Percentiles rank a stretch among this genome's conserved stretches.
Conservation (phyloP, 306 rosid species). For the Nissolia schottii region DNA sequence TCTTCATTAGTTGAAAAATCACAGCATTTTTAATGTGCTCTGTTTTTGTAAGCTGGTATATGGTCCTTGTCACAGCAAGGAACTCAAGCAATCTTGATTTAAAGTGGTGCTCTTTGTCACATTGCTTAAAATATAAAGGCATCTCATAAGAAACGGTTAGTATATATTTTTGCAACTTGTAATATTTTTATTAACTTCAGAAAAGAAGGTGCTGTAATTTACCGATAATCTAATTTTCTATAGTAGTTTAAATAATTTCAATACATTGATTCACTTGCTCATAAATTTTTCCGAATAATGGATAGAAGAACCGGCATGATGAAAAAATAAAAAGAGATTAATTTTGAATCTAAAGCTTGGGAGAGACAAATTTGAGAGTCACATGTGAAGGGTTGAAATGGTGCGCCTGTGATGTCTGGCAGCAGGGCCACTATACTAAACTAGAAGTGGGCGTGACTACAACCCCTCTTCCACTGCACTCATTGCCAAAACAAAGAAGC, state of each 20-base stretch:
- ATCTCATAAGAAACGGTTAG: too few relatives aligned
- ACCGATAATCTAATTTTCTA: too few relatives aligned
- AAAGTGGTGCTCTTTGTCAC: too few relatives aligned
- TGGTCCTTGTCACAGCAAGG: background rate
- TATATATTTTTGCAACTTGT: too few relatives aligned
- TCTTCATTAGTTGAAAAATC: background rate
- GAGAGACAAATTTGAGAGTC: background rate
- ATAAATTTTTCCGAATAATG: background rate
- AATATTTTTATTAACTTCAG: too few relatives aligned
- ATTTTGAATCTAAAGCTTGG: background rate
- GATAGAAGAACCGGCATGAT: background rate
- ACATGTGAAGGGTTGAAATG: slow-evolving; percentile 2
- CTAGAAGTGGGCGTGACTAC: background rate
- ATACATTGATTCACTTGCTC: background rate
- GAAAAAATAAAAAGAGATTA: background rate
- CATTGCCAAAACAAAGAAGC: background rate
- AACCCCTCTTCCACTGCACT: background rate
- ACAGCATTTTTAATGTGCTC: background rate
- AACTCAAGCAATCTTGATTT: background rate
- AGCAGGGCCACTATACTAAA: background rate
- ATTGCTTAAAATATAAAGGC: too few relatives aligned
- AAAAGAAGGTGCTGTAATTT: too few relatives aligned
- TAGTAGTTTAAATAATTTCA: background rate
- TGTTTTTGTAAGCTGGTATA: background rate
- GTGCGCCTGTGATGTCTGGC: background rate